These are phyloP conservation scores for Lipomyces sp. DNA, from an alignment of 805 yeast genomes.

Conservation along the genomic window DNA sequence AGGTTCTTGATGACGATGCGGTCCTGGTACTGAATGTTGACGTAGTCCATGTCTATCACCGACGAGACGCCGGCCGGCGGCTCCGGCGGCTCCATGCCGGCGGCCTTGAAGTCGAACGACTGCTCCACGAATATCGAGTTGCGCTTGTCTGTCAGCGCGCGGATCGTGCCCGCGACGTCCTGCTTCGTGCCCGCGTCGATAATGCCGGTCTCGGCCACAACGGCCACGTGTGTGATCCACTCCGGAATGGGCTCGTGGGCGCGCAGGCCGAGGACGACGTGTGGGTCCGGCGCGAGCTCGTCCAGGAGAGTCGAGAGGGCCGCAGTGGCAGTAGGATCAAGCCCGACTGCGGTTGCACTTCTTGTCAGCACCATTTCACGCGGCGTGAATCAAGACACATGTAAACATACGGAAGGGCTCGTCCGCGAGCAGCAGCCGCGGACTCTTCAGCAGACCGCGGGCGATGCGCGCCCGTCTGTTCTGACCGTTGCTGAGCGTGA, in stretches of 20 bases:
- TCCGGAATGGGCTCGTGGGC: slow-evolving; percentile 70
- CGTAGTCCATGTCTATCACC: slow-evolving; percentile 54
- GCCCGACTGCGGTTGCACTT: slow-evolving; percentile 49
- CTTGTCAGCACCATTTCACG: background rate
- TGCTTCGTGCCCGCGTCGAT: slow-evolving; percentile 47
- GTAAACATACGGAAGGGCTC: slow-evolving; percentile 64
- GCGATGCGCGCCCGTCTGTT: slow-evolving; percentile 88
- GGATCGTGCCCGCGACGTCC: slow-evolving; percentile 33
- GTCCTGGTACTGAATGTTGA: slow-evolving; percentile 66
- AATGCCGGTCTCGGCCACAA: slow-evolving; percentile 57
- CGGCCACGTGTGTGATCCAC: slow-evolving; percentile 74
- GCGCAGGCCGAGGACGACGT: slow-evolving; percentile 71
- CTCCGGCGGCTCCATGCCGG: slow-evolving; percentile 1
- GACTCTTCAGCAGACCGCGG: slow-evolving; percentile 59
- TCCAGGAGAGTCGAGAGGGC: slow-evolving; percentile 56
- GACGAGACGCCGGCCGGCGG: slow-evolving; percentile 16
- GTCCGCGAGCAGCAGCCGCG: slow-evolving; percentile 69
- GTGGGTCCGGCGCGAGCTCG: slow-evolving; percentile 46
- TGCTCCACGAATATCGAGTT: slow-evolving; percentile 8
- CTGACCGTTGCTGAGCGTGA: slow-evolving; percentile 90
- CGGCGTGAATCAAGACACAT: background rate
- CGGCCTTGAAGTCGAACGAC: slow-evolving; percentile 10
- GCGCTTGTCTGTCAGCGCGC: slow-evolving; percentile 18
- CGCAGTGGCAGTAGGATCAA: slow-evolving; percentile 70
- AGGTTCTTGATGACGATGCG: slow-evolving; percentile 57